Percentiles rank a stretch among this genome's conserved stretches.
These are phyloP conservation scores for Taphrina sp. DNA, from an alignment of 1,139 yeast genomes.

Conservation along the genomic window DNA sequence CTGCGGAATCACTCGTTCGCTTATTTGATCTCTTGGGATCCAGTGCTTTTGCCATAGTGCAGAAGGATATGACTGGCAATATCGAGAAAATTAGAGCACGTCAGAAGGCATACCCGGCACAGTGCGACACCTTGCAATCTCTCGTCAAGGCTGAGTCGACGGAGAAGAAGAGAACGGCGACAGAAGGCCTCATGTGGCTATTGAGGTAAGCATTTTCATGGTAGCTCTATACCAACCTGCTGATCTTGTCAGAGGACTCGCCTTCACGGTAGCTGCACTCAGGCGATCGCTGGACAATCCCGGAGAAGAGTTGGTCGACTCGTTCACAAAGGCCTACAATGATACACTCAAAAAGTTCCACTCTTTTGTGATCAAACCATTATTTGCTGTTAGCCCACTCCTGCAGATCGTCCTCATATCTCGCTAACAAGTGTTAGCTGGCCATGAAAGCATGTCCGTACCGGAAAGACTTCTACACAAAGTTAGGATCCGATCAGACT, in stretches of 20 bases:
- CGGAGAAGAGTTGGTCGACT: conserved; percentile 65
- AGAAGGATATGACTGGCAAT: conserved; percentile 85
- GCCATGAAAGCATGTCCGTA: conserved; percentile 97
- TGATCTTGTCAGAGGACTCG: conserved; percentile 58
- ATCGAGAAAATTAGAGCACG: conserved; percentile 70
- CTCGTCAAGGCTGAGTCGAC: conserved; percentile 67
- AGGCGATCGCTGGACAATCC: conserved; percentile 65
- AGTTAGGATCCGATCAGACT: conserved; percentile 60
- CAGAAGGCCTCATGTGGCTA: conserved; percentile 89
- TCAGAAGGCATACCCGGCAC: conserved; percentile 62
- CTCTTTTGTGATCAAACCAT: conserved; percentile 76
- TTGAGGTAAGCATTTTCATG: conserved; percentile 44
- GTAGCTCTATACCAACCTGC: neutral
- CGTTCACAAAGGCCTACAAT: conserved; percentile 78
- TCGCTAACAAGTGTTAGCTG: conserved; percentile 45
- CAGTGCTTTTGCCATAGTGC: conserved; percentile 79
- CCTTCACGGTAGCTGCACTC: conserved; percentile 86
- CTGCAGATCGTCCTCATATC: neutral
- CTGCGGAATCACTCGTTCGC: conserved; percentile 78
- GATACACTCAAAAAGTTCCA: conserved; percentile 80
- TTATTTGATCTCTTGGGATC: conserved; percentile 82
- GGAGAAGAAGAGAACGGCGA: conserved; percentile 68
- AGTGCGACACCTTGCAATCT: conserved; percentile 68
- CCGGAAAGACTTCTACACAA: conserved; percentile 77
- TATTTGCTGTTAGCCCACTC: conserved; percentile 54